Base-by-base conservation (phyloP, 768 basidiomycete species). In the Boletellus ananiceps region DNA sequence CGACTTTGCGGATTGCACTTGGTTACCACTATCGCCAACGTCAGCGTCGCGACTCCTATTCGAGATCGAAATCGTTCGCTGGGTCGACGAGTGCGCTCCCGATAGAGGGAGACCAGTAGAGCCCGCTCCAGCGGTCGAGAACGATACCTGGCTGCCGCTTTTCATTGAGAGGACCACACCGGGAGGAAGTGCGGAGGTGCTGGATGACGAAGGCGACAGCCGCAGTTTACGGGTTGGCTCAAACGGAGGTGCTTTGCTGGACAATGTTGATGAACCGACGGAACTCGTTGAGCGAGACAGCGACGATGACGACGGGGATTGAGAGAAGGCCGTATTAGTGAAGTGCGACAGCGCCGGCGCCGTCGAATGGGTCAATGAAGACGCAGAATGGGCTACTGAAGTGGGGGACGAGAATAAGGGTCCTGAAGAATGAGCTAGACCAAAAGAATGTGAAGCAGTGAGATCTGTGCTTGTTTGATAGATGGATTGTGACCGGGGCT, bases 231-330 rank as follows among this genome's bases (percentile, higher is more conserved):
- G 63, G 2, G 63, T 69, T 2, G 79, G 80, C 56, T 82, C 80
- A 46, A 82, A 82, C 14, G 79, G 75, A 4, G 74, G 69, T 2
- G 80, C 81, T 34, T 72, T 75, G 50, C 75, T 74, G 9, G 80
- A 81, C n/a, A 81, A 59, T 12, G 66, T 75, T 8, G 77, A 77
- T 3, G 66, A 57, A 9, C 62, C 40, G 2, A 57, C 48, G 1
- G 68, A 63, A 33, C 58, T 66, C 27, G 63, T 63, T 1, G 67
- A 67, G 16, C 62, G 58, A 34, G 64, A 60, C 11, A 66, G 44
- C 1, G 60, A 58, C 4, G 69, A 57, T 13, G 65, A 57, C 11
- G 65, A 45, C 5, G 56, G 46, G 14, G 61, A 48, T n/a, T 49
- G 56, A 3, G 61, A 50, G 8, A 64, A 47, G 23, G 57, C 47